Evolutionary conservation across 352 stramenopile genomes (phyloP).

Genomic region (Phytophthora foliorum): DNA sequence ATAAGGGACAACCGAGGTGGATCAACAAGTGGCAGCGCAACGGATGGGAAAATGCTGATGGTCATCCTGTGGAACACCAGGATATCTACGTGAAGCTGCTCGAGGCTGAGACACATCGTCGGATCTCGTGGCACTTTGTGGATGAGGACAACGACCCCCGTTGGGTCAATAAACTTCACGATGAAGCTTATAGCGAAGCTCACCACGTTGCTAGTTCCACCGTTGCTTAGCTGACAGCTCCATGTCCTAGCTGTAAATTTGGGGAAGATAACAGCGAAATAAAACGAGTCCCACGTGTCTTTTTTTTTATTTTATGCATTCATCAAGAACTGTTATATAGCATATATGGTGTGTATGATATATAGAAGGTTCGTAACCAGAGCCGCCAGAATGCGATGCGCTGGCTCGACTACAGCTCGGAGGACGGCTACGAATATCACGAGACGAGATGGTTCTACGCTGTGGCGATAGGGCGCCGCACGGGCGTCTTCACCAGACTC

Average conservation of each 20-base stretch:
- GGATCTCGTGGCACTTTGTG: neutral
- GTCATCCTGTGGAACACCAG: neutral
- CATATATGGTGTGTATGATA: neutral
- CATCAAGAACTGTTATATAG: neutral
- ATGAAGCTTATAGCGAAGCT: neutral
- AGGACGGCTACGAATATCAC: conserved; percentile 22
- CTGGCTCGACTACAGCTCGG: conserved; percentile 48
- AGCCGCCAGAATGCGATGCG: conserved; percentile 10
- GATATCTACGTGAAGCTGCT: conserved; percentile 6
- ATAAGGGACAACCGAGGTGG: neutral
- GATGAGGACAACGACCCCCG: neutral
- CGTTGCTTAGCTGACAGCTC: neutral
- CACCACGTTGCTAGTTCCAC: neutral
- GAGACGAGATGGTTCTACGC: conserved; percentile 28
- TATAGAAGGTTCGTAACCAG: too few species aligned
- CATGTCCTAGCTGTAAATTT: too few species aligned
- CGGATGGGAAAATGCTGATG: neutral
- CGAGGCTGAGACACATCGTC: neutral
- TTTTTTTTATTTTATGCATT: too few species aligned
- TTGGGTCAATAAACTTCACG: neutral
- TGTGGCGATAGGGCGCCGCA: conserved; percentile 16
- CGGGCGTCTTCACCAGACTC: conserved; percentile 15
- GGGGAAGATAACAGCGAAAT: neutral
- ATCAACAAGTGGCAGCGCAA: conserved; percentile 15
- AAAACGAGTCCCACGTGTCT: conserved; percentile 2